These are phyloP conservation scores for Scorias spongiosa DNA, from an alignment of 2,329 filamentous ascomycete species.

Conservation along the genomic window DNA sequence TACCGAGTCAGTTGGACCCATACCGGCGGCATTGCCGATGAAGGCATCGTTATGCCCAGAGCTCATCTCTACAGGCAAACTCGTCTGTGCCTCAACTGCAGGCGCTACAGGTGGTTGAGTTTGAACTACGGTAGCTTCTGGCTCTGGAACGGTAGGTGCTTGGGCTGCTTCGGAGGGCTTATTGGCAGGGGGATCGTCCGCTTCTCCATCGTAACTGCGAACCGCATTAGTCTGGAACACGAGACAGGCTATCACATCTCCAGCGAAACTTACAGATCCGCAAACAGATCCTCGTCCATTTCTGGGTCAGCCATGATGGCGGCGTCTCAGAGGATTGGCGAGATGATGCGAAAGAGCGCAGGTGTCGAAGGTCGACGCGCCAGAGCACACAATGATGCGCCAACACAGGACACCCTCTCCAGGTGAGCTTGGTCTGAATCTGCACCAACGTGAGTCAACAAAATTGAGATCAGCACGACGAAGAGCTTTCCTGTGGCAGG, in stretches of 20 bases:
- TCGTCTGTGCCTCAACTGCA: constrained; percentile 11
- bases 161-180: constrained; percentile 1
- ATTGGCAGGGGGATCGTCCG: constrained; percentile 38
- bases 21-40: constrained; percentile 7
- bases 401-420: too few species aligned
- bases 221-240: background rate
- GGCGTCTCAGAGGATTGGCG: constrained; percentile 2
- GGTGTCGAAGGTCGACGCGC: background rate
- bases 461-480: too few species aligned
- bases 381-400: background rate
- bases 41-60: constrained; percentile 1
- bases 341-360: background rate
- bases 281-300: constrained; percentile 87
- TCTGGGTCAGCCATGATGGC: constrained; percentile 65
- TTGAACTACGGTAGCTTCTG: constrained; percentile 3
- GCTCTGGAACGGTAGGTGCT: constrained; percentile 7
- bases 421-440: background rate
- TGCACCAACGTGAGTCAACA: too few species aligned
- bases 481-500: too few species aligned
- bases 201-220: constrained; percentile 36
- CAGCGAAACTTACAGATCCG: constrained; percentile 58
- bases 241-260: background rate
- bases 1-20: constrained; percentile 14
- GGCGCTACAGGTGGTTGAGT: background rate
- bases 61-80: constrained; percentile 15